Base-by-base conservation (phyloP, 2,329 filamentous ascomycete genomes). In the Scortechinia acanthostroma region DNA sequence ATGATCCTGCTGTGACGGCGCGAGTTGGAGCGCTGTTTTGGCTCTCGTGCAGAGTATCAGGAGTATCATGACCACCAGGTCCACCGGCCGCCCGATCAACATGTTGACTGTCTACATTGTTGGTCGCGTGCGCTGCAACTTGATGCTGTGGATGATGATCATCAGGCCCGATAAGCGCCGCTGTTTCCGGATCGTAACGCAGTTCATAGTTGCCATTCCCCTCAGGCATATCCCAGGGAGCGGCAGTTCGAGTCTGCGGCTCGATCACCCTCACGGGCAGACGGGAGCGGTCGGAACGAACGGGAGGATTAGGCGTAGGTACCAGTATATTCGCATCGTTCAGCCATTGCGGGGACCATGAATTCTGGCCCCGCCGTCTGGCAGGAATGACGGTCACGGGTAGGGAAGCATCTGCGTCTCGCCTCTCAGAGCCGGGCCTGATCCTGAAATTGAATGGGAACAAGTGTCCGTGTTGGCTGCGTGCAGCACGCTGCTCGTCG, bases 371-470 rank as follows among this genome's bases (percentile, higher is more conserved):
- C 30, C 73, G 65, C 20, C 70, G 70, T 48, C 77, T 74, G 3
- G 77, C 76, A 2, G 78, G 79, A 43, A 83, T 79, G 22, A 83
- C 68, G 0, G 76, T 83, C 17, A 81, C 69, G 2, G 76, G 76
- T 13, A 80, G 52, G 17, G 71, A 61, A 4, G 56, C 55, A 17
- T 70, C 65, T 43, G 61, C 68, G 64, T 10, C 60, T 60, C 14
- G 64, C 62, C 48, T 68, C 66, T 28, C 65, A 65, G 30, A 71
- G 66, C 3, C 62, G 62, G 5, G 60, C 61, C n/a, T 55, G 61
- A 25, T 53, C 62, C 20, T 40, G 35, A 13, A 17, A 17, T 40
- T 13, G 17, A 40, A 19, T 6, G 35, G 17, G 17, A 40, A 40
- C 13, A 40, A 40, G 20, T 40, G 35, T 15, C 20, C 20, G 20